Conservation (phyloP, 169 alveolate species). For the Plasmodium gaboni region DNA sequence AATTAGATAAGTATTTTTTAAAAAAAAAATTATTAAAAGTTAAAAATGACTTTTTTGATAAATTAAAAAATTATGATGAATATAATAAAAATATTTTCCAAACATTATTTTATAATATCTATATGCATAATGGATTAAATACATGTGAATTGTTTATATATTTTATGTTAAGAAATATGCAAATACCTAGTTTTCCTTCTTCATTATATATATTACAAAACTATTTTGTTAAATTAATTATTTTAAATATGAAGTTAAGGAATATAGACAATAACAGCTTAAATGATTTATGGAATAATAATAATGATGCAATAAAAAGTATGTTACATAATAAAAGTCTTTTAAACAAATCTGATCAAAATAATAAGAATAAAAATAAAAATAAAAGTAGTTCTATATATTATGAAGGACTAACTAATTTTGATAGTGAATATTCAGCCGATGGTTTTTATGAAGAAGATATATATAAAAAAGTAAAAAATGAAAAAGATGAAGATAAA, state of each 20-base stretch:
- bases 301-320: neutral
- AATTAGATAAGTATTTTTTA: constrained; percentile 30
- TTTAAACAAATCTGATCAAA: no score
- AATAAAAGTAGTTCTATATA: neutral
- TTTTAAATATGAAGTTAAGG: neutral
- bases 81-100: neutral
- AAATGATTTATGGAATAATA: neutral
- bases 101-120: constrained; percentile 47
- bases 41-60: constrained; percentile 29
- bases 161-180: constrained; percentile 47
- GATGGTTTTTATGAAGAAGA: constrained; percentile 31
- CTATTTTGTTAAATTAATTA: no score
- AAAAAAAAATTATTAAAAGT: constrained; percentile 57
- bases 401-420: neutral
- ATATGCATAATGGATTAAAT: constrained; percentile 11
- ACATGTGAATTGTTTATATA: constrained; percentile 54
- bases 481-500: constrained; percentile 19
- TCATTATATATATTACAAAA: no score
- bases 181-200: no score
- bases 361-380: neutral
- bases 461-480: constrained; percentile 31
- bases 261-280: neutral
- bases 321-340: neutral
- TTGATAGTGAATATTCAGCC: constrained; percentile 35
- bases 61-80: constrained; percentile 5